Base-by-base conservation (phyloP, 495 filamentous ascomycete species). In the Penicillium longicatenatum region DNA sequence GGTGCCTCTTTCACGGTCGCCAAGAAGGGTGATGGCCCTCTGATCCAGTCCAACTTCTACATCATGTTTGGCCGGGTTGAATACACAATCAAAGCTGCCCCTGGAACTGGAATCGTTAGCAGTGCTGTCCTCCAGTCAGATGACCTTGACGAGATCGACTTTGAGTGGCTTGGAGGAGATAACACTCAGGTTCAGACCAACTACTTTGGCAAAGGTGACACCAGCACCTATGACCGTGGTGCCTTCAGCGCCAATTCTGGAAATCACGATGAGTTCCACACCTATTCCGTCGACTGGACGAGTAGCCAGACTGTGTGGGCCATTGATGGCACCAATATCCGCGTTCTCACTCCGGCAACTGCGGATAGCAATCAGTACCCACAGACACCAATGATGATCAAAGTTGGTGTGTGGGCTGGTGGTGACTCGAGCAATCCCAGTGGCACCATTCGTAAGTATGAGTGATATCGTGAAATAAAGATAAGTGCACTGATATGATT, bases 111-210 rank as follows among this genome's bases (percentile, higher is more conserved):
- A n/a, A 86, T 83, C 19, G 80, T 83, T 53, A 92, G 88, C 73
- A 91, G 87, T 55, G 84, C 92, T 51, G 90, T 95, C 41, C 78
- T 93, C 63, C 83, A 91, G 63, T 92, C 89, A 31, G 92, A 95
- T 61, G 86, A 89, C 61, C 78, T 95, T 19, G 92, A 97, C 66
- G 92, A 97, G 67, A 88, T 97, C 54, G 92, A 96, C 70, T 93
- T 88, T 87, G 92, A 93, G 68, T 93, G 89, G 76, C 80, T 90
- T 19, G 89, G 90, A 46, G 84, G 80, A 29, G 84, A 90, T 62
- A 68, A 72, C 42, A 77, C 74, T 44, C 67, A 79, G 22, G 89
- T 84, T 16, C 84, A 89, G 63, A 92, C 79, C 75, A 95, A 95
- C 74, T 96, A 91, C 66, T 96, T 92, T 61, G 91, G 92, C 64